Evolutionary conservation across 805 yeast species (phyloP).

Genomic region (Teunomyces atbi): DNA sequence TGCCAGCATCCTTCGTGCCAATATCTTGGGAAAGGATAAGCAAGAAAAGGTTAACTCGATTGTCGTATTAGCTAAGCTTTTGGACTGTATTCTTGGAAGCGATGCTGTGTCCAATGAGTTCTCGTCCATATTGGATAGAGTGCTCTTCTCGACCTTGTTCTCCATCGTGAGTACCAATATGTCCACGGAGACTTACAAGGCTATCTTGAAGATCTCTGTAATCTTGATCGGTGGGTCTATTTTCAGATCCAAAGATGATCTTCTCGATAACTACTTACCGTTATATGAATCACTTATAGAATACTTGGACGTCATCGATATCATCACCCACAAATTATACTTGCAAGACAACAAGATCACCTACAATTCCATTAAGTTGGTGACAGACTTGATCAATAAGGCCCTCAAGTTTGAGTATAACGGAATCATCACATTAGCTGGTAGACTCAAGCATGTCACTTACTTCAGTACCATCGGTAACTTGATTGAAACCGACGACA

Average conservation of each 20-base stretch:
- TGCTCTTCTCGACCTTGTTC: slow-evolving; percentile 40
- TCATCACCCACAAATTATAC: slow-evolving; percentile 41
- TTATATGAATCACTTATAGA: slow-evolving; percentile 37
- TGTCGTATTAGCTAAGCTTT: slow-evolving; percentile 50
- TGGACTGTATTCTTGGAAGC: slow-evolving; percentile 42
- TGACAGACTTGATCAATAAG: slow-evolving; percentile 43
- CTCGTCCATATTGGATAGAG: slow-evolving; percentile 35
- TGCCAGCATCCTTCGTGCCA: slow-evolving; percentile 36
- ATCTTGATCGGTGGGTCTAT: slow-evolving; percentile 43
- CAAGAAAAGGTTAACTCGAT: slow-evolving; percentile 53
- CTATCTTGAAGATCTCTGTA: slow-evolving; percentile 43
- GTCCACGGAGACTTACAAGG: slow-evolving; percentile 45
- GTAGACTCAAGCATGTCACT: slow-evolving; percentile 46
- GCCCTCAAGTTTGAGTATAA: slow-evolving; percentile 42
- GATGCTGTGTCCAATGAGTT: slow-evolving; percentile 40
- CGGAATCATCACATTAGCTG: slow-evolving; percentile 43
- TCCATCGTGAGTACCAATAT: slow-evolving; percentile 41
- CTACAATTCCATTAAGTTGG: slow-evolving; percentile 43
- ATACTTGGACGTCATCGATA: slow-evolving; percentile 41
- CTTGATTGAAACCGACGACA: slow-evolving; percentile 39
- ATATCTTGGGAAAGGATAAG: slow-evolving; percentile 46
- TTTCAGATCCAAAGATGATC: slow-evolving; percentile 35
- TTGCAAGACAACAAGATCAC: slow-evolving; percentile 45
- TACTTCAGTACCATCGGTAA: slow-evolving; percentile 45
- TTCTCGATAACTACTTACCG: slow-evolving; percentile 34